Evolutionary conservation across 371 early-diverging fungal genomes (phyloP), one percentile per base, ranked within the genome.

Genomic region (Chytridium lagenaria): DNA sequence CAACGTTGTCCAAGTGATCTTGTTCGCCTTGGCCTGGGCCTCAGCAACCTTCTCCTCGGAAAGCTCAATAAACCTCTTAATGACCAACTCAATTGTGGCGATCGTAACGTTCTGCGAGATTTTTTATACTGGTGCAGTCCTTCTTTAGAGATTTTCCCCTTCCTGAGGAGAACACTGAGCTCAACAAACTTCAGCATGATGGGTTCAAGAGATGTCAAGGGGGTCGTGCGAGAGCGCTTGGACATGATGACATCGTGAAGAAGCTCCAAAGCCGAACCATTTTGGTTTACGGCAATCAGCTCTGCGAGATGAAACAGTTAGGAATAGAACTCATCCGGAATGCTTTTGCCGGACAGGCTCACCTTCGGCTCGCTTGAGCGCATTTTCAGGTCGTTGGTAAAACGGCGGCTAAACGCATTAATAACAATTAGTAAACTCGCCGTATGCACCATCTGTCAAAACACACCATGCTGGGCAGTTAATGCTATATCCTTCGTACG

Each of bases 41-140:
- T 91, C 93, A n/a, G 89, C 86, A 44, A 98, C 92, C 81, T 94
- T 93, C 76, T 86, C 88, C 83, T 97, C 97, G 34, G 94, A 86
- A 33, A 92, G 86, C 69, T 91, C 91, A 68, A 98, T 90, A 86
- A 95, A 92, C 72, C 87, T 85, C 80, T 89, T 92, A 82, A 98
- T 92, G 50, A 96, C 94, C 39, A 80, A 80, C 90, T 94, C 97
- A 78, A 98, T 92, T 28, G 93, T 92, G 59, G 90, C 85, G 68
- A 97, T 93, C 77, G 92, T 93, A 73, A 90, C 91, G 86, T 96
- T 95, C 86, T 96, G 96, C 67, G 95, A 93, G 81, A 95, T 92
- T 87, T 96, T 85, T 96, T 96, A 89, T 94, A 98, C 85, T 94
- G 94, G 74, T 93, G 92, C 78, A 98, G 89, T 65, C 92, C 97